Percentiles rank a stretch among this genome's conserved stretches.
These are phyloP conservation scores for Emergomyces pasteurianus DNA, from an alignment of 2,329 filamentous ascomycete species.

Conservation along the genomic window DNA sequence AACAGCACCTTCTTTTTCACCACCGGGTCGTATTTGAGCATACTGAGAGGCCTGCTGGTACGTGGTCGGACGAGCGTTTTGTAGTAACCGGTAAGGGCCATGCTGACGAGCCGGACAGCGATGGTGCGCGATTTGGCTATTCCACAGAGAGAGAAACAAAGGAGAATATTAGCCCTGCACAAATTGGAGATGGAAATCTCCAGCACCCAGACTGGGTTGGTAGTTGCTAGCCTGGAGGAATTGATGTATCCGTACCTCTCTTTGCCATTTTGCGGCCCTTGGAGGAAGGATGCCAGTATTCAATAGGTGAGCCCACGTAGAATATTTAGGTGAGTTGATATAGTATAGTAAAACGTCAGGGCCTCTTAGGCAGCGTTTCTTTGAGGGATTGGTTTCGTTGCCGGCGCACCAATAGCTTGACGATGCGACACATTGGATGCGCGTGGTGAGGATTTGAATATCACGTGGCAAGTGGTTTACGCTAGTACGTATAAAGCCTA, in stretches of 20 bases:
- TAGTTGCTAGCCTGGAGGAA: not conserved
- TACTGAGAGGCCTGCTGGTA: constrained; percentile 71
- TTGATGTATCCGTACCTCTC: constrained; percentile 26
- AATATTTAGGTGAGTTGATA: not conserved
- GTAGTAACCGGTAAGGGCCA: constrained; percentile 98
- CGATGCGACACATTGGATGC: not conserved
- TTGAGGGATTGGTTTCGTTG: not conserved
- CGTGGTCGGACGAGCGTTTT: constrained; percentile 80
- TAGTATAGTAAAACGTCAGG: not conserved
- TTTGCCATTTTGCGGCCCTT: constrained; percentile 22
- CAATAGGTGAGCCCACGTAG: no score
- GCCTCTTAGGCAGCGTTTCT: not conserved
- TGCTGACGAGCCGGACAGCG: constrained; percentile 86
- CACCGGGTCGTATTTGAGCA: constrained; percentile 98
- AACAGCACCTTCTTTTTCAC: constrained; percentile 95
- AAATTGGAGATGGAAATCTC: constrained; percentile 2
- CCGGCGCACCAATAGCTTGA: not conserved
- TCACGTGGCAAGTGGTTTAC: not conserved
- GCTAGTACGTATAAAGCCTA: not conserved
- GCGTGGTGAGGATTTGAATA: not conserved
- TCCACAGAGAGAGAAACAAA: not conserved
- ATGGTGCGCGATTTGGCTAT: constrained; percentile 65
- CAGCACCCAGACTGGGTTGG: not conserved
- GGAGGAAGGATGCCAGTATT: not conserved
- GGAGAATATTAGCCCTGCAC: constrained; percentile 1